Evolutionary conservation across 1,284 basidiomycete species (phyloP), one percentile per base, ranked within the genome.

Genomic region (Pascua sp.): DNA sequence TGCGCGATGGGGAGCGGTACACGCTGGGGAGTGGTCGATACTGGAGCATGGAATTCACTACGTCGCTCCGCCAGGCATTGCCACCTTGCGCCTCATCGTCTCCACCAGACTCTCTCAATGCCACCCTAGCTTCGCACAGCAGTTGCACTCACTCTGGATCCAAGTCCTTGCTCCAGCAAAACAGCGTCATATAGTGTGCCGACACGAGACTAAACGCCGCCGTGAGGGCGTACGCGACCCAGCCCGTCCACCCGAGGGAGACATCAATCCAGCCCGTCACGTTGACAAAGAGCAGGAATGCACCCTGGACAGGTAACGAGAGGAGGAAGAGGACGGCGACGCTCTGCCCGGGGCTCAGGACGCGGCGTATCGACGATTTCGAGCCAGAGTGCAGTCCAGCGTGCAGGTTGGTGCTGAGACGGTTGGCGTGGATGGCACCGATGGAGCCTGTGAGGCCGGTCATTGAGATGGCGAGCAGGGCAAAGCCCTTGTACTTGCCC

Each of bases 371-470:
- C 17, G 47, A n/a, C 10, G 42, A 11, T 8, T 41, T 15, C 8
- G 57, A 57, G 8, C 56, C 51, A 1, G 69, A 65, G 58, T 70
- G 71, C 46, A 73, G 65, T 10, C 56, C 57, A 2, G 66, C 72
- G 47, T 76, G 73, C 2, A 76, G 61, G 8, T 63, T 60, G 1
- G 94, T 98, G 0, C 91, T 93, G 5, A 96, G 81, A 9, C 95
- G 84, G 2, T 93, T 96, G 18, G 93, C 87, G 65, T 94, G 88
- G 66, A 98, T 91, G 10, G 91, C 87, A 9, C 93, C 93, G 3
- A 93, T 88, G 32, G 88, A 87, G 12, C 94, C 91, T 0, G 90
- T 89, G 8, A 96, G 78, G 56, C 90, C 91, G 38, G 89, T 91
- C 62, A 96, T 89, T 12, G 93, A 90, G 13, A 96, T 85, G 0